Conservation (phyloP, 805 yeast genomes). For the Priceomyces carsonii region DNA sequence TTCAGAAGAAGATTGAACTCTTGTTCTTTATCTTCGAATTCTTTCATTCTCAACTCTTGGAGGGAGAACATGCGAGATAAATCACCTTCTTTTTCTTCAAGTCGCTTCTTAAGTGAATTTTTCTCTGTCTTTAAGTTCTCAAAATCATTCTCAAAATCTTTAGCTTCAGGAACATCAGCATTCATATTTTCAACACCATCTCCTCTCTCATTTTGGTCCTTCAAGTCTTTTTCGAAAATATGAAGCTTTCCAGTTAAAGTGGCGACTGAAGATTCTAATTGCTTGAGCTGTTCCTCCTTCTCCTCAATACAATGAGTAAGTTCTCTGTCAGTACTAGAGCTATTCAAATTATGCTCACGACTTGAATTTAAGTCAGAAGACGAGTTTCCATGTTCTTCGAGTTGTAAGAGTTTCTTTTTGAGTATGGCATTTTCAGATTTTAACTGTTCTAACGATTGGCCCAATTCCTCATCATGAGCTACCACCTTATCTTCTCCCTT, state of each 20-base stretch:
- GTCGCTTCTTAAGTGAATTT: neutral
- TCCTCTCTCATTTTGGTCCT: conserved; percentile 8
- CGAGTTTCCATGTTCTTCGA: no score
- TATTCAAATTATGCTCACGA: no score
- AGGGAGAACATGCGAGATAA: conserved; percentile 1
- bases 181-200: neutral
- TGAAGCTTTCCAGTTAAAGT: conserved; percentile 1
- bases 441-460: no score
- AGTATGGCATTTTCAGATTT: no score
- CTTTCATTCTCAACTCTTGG: conserved; percentile 1
- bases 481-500: no score
- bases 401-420: no score
- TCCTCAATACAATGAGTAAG: no score
- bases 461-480: no score
- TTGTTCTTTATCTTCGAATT: neutral
- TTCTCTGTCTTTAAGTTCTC: conserved; percentile 8
- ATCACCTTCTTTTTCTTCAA: conserved; percentile 3
- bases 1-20: neutral
- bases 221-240: conserved; percentile 11
- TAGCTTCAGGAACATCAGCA: neutral
- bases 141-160: conserved; percentile 10
- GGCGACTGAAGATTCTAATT: no score
- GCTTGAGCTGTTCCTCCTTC: no score
- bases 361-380: no score
- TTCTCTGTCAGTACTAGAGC: no score